Percentiles rank a stretch among this genome's conserved stretches.
phyloP scores from a whole-genome alignment of 345 rosid genomes.

The Eucalyptus marginata region DNA sequence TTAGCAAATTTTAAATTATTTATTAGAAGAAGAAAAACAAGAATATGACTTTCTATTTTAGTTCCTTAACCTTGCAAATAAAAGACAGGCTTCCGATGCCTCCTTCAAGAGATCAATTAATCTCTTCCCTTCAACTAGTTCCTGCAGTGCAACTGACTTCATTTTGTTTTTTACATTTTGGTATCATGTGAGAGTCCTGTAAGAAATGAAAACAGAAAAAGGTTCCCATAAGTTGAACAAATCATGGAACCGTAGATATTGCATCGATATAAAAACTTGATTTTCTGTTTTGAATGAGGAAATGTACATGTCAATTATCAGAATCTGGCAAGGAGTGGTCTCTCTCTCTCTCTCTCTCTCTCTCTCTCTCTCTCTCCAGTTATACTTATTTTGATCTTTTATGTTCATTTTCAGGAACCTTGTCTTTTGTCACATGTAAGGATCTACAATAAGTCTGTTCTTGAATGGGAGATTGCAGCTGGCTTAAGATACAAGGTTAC shows the following conservation, averaged over 20 bases:
- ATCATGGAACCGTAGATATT: not conserved
- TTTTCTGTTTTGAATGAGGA: not conserved
- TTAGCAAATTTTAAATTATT: not conserved
- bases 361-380: not conserved
- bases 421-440: conserved; percentile 65
- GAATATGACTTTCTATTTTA: not conserved
- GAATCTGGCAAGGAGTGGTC: not conserved
- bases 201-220: not conserved
- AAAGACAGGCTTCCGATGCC: not conserved
- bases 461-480: conserved; percentile 81
- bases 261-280: not conserved
- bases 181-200: not conserved
- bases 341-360: too few species aligned
- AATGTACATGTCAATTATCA: not conserved
- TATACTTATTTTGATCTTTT: not conserved
- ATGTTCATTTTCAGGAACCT: conserved; percentile 49
- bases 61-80: not conserved
- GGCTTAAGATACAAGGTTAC: conserved; percentile 77
- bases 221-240: not conserved
- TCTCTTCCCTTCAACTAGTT: not conserved
- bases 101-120: not conserved
- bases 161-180: not conserved
- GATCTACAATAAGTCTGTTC: conserved; percentile 77
- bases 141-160: not conserved
- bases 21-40: not conserved